Evolutionary conservation across 169 alveolate genomes (phyloP).

Genomic region (Eimeria acervulina): DNA sequence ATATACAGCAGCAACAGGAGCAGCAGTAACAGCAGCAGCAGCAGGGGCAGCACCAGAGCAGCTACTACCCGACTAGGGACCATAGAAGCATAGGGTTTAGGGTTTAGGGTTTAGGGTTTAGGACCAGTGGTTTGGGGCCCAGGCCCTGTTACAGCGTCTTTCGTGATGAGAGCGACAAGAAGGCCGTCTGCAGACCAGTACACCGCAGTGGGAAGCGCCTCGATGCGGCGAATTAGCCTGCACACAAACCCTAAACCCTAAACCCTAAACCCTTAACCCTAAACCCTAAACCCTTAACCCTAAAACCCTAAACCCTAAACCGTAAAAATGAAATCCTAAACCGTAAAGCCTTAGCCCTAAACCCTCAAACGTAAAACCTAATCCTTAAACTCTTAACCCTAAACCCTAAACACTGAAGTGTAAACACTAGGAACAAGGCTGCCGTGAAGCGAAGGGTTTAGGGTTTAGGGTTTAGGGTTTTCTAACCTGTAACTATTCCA

Average conservation of each 20-base stretch:
- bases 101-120: background rate
- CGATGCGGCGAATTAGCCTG: slow-evolving; percentile 87
- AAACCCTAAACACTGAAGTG: too few species aligned
- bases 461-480: background rate
- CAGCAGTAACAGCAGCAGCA: background rate
- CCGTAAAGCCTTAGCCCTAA: too few species aligned
- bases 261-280: background rate
- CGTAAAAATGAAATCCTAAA: background rate
- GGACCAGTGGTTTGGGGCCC: background rate
- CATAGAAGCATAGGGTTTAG: background rate
- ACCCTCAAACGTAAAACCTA: too few species aligned
- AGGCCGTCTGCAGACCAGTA: slow-evolving; percentile 60
- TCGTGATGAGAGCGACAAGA: slow-evolving; percentile 37
- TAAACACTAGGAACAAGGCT: too few species aligned
- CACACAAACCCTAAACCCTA: slow-evolving; percentile 47
- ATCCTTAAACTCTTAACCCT: too few species aligned
- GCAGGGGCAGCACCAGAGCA: too few species aligned
- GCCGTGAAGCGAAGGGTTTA: background rate
- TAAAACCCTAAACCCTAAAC: slow-evolving; percentile 62
- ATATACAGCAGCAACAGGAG: too few species aligned
- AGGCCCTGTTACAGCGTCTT: background rate
- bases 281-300: slow-evolving; percentile 69
- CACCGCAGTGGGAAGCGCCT: slow-evolving; percentile 82
- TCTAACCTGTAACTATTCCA: slow-evolving; percentile 93
- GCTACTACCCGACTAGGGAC: too few species aligned